Percentiles rank a stretch among this genome's conserved stretches.
Conservation (phyloP, 495 filamentous ascomycete species). For the Podospora bellae-mahoneyi region DNA sequence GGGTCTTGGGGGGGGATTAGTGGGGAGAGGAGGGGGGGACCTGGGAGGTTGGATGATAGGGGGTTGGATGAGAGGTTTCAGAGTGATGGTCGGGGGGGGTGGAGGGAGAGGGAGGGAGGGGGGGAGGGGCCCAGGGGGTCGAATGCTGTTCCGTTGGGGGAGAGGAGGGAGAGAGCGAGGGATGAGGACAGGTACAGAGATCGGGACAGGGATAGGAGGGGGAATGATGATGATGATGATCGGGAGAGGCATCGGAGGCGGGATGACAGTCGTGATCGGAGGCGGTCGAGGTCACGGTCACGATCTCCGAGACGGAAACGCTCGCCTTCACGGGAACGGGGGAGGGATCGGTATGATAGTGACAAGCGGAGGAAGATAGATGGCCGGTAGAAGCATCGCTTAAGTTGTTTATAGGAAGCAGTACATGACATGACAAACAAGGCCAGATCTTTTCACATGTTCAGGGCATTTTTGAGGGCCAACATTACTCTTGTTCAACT, state of each 20-base stretch:
- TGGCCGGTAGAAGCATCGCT: slow-evolving; percentile 23
- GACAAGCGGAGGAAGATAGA: slow-evolving; percentile 69
- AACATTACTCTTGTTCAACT: not conserved
- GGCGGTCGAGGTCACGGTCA: slow-evolving; percentile 39
- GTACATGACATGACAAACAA: not conserved
- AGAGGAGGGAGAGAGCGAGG: slow-evolving; percentile 47
- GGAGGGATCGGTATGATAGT: slow-evolving; percentile 54
- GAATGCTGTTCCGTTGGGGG: slow-evolving; percentile 59
- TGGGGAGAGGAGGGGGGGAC: slow-evolving; percentile 38
- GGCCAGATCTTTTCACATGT: not conserved
- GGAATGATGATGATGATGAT: slow-evolving; percentile 19
- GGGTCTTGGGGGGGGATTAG: slow-evolving; percentile 71
- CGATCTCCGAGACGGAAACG: slow-evolving; percentile 54
- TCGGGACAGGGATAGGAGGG: slow-evolving; percentile 33
- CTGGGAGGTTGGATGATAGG: slow-evolving; percentile 38
- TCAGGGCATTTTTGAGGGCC: no score
- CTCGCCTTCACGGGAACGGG: slow-evolving; percentile 59
- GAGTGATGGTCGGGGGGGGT: slow-evolving; percentile 52
- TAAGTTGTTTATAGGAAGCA: not conserved
- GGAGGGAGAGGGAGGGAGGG: slow-evolving; percentile 35
- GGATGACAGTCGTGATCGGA: slow-evolving; percentile 27
- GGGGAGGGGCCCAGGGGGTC: slow-evolving; percentile 49
- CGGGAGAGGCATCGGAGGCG: slow-evolving; percentile 35
- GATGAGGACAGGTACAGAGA: slow-evolving; percentile 29
- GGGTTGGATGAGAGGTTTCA: slow-evolving; percentile 66